These are phyloP conservation scores for Fusarium sp. DNA, from an alignment of 2,329 filamentous ascomycete species.

Conservation along the genomic window DNA sequence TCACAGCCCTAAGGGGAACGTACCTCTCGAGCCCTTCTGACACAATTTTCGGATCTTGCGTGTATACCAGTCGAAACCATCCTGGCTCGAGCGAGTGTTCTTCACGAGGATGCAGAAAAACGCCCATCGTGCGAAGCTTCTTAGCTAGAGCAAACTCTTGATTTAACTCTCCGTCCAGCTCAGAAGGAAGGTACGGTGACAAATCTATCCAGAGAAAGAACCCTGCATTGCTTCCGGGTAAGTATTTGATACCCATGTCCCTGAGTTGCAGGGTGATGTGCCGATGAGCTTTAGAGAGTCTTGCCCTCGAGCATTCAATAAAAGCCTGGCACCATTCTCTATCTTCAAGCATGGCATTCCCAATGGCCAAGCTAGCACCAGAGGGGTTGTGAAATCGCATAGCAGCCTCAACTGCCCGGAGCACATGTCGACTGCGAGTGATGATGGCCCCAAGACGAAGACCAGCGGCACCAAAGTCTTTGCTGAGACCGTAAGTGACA, in stretches of 20 bases:
- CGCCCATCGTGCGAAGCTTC: constrained; percentile 59
- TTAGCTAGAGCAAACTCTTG: constrained; percentile 61
- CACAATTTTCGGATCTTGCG: constrained; percentile 54
- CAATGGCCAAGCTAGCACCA: constrained; percentile 59
- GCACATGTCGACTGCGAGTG: constrained; percentile 52
- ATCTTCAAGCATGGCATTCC: constrained; percentile 62
- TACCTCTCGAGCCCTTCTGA: constrained; percentile 56
- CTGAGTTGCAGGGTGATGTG: constrained; percentile 56
- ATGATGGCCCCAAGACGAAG: constrained; percentile 64
- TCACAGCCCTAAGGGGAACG: constrained; percentile 3
- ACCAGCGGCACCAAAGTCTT: constrained; percentile 68
- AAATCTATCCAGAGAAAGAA: constrained; percentile 70
- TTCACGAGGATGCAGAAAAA: constrained; percentile 64
- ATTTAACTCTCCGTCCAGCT: constrained; percentile 49
- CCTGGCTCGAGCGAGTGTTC: constrained; percentile 62
- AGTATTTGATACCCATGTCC: constrained; percentile 59
- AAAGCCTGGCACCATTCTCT: constrained; percentile 60
- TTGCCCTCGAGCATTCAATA: constrained; percentile 55
- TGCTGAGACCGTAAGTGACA: constrained; percentile 61
- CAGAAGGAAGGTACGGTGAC: constrained; percentile 56
- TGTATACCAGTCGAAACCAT: constrained; percentile 68
- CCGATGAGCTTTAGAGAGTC: constrained; percentile 57
- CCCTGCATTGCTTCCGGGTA: constrained; percentile 64
- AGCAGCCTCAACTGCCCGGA: constrained; percentile 54
- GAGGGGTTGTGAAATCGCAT: constrained; percentile 63